These are phyloP conservation scores for Malassezia obtusa DNA, from an alignment of 1,284 basidiomycete species.

Conservation along the genomic window DNA sequence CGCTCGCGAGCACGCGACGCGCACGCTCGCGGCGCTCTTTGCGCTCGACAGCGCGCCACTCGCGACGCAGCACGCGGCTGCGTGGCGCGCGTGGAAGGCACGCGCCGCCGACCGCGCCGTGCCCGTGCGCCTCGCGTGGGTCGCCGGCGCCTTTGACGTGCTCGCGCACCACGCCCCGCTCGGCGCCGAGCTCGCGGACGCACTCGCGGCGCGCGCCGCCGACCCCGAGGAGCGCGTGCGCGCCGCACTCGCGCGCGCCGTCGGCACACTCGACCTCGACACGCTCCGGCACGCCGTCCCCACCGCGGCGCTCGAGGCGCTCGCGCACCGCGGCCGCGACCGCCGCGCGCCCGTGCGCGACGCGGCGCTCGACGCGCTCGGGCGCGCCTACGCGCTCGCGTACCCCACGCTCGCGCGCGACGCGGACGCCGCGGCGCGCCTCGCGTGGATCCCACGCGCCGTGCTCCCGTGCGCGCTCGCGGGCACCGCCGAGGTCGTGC, in stretches of 20 bases:
- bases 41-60: conserved; percentile 52
- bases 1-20: conserved; percentile 67
- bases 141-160: conserved; percentile 57
- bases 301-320: conserved; percentile 56
- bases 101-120: conserved; percentile 68
- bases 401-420: conserved; percentile 87
- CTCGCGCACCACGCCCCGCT: conserved; percentile 54
- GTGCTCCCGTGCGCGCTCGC: conserved; percentile 54
- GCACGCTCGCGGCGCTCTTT: conserved; percentile 81
- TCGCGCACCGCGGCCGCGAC: conserved; percentile 70
- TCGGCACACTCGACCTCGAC: conserved; percentile 80
- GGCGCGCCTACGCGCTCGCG: conserved; percentile 69
- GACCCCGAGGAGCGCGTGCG: conserved; percentile 90
- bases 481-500: conserved; percentile 53
- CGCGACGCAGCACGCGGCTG: conserved; percentile 65
- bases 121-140: conserved; percentile 65
- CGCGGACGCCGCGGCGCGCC: conserved; percentile 63
- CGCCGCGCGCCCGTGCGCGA: conserved; percentile 75
- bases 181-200: conserved; percentile 50
- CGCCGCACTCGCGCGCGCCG: conserved; percentile 69
- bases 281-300: conserved; percentile 73
- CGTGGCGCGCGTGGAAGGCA: conserved; percentile 77
- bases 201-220: conserved; percentile 27
- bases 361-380: conserved; percentile 69
- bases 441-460: conserved; percentile 83